Percentiles rank a stretch among this genome's conserved stretches.
phyloP scores from a whole-genome alignment of 129 eudicot genomes.

The Scalesia atractyloides region DNA sequence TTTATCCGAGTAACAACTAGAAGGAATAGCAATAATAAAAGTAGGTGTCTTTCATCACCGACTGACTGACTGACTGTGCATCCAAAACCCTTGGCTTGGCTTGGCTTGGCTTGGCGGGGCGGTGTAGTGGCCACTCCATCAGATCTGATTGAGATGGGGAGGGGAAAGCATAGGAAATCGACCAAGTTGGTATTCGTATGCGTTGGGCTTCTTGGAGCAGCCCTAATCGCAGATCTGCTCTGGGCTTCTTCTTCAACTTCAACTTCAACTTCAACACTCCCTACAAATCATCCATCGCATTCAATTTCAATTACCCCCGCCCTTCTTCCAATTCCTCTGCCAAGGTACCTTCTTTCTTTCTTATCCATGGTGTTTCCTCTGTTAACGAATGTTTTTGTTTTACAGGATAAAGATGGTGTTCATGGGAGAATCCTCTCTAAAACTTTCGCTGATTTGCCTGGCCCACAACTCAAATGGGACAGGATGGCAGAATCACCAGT shows the following conservation, averaged over 20 bases:
- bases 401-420: conserved; percentile 22
- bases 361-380: too few species aligned
- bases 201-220: conserved; percentile 58
- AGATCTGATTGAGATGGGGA: conserved; percentile 29
- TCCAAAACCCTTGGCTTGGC: not conserved
- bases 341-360: conserved; percentile 4
- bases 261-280: conserved; percentile 7
- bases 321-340: conserved; percentile 12
- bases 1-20: not conserved
- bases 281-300: not conserved
- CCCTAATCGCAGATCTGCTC: conserved; percentile 65
- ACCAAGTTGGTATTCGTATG: conserved; percentile 40
- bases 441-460: conserved; percentile 93
- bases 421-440: conserved; percentile 55
- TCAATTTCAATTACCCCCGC: not conserved
- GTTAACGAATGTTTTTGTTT: conserved; percentile 24
- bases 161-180: conserved; percentile 47
- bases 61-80: too few species aligned
- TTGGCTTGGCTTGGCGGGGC: too few species aligned
- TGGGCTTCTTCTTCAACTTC: conserved; percentile 78
- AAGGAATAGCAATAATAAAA: too few species aligned
- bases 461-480: conserved; percentile 81
- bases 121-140: too few species aligned
- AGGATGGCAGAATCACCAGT: conserved; percentile 82
- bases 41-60: too few species aligned